These are phyloP conservation scores for Paradendryphiella salina DNA, from an alignment of 2,329 filamentous ascomycete genomes.

Conservation along the genomic window DNA sequence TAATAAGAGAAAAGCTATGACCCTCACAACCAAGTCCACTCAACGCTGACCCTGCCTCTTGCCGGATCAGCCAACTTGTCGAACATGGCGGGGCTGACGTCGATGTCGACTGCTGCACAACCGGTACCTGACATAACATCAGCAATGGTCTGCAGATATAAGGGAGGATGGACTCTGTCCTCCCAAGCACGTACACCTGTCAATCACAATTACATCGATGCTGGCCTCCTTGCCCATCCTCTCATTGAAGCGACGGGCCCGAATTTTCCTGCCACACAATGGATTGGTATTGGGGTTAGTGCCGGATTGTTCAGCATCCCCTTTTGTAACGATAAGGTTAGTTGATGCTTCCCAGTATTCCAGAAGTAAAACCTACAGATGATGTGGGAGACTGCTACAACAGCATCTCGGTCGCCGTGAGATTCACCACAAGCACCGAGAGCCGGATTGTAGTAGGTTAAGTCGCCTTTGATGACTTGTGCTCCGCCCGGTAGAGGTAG, in stretches of 20 bases:
- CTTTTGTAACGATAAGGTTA: background rate
- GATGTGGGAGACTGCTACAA: slow-evolving; percentile 69
- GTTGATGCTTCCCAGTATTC: background rate
- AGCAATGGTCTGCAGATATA: slow-evolving; percentile 11
- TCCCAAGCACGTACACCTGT: slow-evolving; percentile 58
- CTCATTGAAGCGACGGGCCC: slow-evolving; percentile 57
- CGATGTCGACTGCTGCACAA: slow-evolving; percentile 54
- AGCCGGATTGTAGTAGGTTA: slow-evolving; percentile 69
- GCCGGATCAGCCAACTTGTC: slow-evolving; percentile 52
- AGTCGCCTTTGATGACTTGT: slow-evolving; percentile 62
- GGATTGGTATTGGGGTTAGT: slow-evolving; percentile 65
- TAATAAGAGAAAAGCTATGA: background rate
- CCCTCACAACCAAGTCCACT: slow-evolving; percentile 56
- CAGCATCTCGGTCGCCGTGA: slow-evolving; percentile 58
- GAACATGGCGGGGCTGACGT: slow-evolving; percentile 56
- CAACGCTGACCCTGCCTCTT: slow-evolving; percentile 53
- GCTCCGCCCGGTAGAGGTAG: slow-evolving; percentile 58
- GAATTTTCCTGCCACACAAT: slow-evolving; percentile 68
- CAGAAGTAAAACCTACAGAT: slow-evolving; percentile 49
- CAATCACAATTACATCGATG: slow-evolving; percentile 67
- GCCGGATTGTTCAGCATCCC: slow-evolving; percentile 60
- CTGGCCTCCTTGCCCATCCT: slow-evolving; percentile 52
- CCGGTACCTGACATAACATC: slow-evolving; percentile 47
- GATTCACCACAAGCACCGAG: slow-evolving; percentile 71
- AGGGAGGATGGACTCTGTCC: background rate